Base-by-base conservation (phyloP, 495 filamentous ascomycete species). In the Pyronema domesticum region DNA sequence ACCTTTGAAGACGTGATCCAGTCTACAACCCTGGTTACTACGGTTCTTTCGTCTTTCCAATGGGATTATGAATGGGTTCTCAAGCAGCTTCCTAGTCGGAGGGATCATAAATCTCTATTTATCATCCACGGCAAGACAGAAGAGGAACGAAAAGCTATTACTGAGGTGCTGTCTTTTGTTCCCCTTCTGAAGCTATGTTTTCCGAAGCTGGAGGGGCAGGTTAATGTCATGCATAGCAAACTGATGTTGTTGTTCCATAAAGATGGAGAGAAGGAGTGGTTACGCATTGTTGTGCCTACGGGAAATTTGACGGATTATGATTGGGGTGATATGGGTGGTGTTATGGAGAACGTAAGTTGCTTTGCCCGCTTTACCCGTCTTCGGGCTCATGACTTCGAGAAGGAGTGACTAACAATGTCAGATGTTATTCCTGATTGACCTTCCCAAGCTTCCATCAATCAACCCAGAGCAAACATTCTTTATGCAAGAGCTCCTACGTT, bases 1-100 rank as follows among this genome's bases (percentile, higher is more conserved):
- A 93, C 80, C 59, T 79, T 98, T 40, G 87, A 95, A 64, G 91
- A 96, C 62, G 80, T 95, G 1, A 67, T 98, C 0, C 82, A 93
- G 64, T 77, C 75, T 50, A 65, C 73, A 5, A 74, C 81, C 37
- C 72, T 95, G 0, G 70, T 81, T 15, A 70, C 86, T 17, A 91
- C 87, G 0, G 76, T 96, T 0, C 68, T 98, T 3, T 91, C 86
- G 58, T 83, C 89, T 1, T 98, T 82, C 56, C 76, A 89, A 60
- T 88, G 86, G 81, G 84, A 95, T 60, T 74, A 80, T 14, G 73
- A 80, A 8, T 89, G 85, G 85, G 55, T 87, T 3, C 72, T 80
- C 9, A 64, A 62, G 0, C 87, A 87, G 60, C 55, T 86, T 7
- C 68, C 81, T 34, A 60, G 65, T 0, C 34, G 58, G 7, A 18